These are phyloP conservation scores for Tetrastigma voinierianum DNA, from an alignment of 164 flowering plant genomes.

Conservation along the genomic window DNA sequence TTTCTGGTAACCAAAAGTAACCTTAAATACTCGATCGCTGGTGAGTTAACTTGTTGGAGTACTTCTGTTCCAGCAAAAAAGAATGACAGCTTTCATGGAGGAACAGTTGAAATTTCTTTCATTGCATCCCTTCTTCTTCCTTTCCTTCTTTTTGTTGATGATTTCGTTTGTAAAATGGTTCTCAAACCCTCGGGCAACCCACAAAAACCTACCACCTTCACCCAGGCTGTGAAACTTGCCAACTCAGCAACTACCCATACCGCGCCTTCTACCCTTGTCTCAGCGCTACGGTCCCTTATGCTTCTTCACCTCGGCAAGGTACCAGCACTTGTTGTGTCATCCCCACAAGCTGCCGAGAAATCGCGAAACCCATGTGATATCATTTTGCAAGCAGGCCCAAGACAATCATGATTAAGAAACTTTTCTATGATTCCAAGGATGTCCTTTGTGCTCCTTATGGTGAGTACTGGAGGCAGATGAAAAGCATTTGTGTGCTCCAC, in stretches of 20 bases:
- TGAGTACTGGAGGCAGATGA: constrained; percentile 29
- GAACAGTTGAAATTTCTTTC: too few species aligned
- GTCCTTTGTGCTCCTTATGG: constrained; percentile 20
- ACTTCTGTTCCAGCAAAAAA: too few species aligned
- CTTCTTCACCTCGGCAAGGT: constrained; percentile 28
- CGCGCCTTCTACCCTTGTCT: constrained; percentile 21
- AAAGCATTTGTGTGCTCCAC: constrained; percentile 21
- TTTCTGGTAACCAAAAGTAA: too few species aligned
- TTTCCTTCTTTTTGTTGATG: neutral
- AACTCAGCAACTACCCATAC: constrained; percentile 26
- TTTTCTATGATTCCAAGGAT: constrained; percentile 16
- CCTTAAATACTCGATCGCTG: too few species aligned
- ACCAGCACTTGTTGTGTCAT: constrained; percentile 29
- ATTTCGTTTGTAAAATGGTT: constrained; percentile 4
- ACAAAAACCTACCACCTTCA: constrained; percentile 28
- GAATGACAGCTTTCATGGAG: too few species aligned
- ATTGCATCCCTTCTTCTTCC: too few species aligned
- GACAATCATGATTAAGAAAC: neutral
- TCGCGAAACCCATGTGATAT: constrained; percentile 37
- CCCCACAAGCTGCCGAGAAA: constrained; percentile 38
- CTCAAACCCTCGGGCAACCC: neutral
- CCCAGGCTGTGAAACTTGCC: constrained; percentile 38
- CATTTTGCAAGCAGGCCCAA: constrained; percentile 20
- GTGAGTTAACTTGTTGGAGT: too few species aligned
- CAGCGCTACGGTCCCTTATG: constrained; percentile 30